Evolutionary conservation across 306 rosid genomes (phyloP).

Genomic region (Prunus padus): DNA sequence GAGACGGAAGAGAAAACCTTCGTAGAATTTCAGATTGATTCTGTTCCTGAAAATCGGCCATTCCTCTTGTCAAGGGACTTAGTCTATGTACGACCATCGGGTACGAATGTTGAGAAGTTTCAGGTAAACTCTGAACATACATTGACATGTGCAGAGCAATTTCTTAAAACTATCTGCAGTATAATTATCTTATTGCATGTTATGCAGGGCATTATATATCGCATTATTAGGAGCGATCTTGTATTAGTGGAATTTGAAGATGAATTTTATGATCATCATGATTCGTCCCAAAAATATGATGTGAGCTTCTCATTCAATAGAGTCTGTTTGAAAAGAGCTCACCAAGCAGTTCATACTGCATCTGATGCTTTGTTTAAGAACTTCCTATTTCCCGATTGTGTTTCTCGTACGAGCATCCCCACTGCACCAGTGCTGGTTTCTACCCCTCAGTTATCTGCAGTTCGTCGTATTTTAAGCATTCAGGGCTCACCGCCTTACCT

Average conservation of each 20-base stretch:
- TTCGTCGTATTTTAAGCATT: constrained; percentile 12
- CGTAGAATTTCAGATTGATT: constrained; percentile 19
- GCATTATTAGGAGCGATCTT: background rate
- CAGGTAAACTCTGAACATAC: constrained; percentile 16
- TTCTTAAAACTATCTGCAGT: background rate
- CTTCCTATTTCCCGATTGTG: constrained; percentile 26
- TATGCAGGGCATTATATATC: constrained; percentile 23
- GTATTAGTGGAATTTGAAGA: constrained; percentile 32
- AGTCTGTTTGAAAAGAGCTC: constrained; percentile 37
- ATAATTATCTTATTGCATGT: background rate
- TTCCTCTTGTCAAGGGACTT: constrained; percentile 36
- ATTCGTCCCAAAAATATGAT: constrained; percentile 20
- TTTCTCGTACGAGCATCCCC: background rate
- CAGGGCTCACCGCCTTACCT: constrained; percentile 35
- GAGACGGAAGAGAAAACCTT: constrained; percentile 20
- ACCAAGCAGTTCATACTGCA: constrained; percentile 28
- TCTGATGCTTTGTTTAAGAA: constrained; percentile 19
- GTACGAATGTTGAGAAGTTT: background rate
- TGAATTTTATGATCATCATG: constrained; percentile 16
- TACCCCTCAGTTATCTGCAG: background rate
- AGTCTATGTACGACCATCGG: constrained; percentile 24
- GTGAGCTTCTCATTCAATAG: constrained; percentile 41
- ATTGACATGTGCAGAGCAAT: background rate
- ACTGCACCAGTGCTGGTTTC: background rate
- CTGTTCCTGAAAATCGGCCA: constrained; percentile 19